phyloP scores from a whole-genome alignment of 768 basidiomycete species.

The Tricholoma saponaceum region DNA sequence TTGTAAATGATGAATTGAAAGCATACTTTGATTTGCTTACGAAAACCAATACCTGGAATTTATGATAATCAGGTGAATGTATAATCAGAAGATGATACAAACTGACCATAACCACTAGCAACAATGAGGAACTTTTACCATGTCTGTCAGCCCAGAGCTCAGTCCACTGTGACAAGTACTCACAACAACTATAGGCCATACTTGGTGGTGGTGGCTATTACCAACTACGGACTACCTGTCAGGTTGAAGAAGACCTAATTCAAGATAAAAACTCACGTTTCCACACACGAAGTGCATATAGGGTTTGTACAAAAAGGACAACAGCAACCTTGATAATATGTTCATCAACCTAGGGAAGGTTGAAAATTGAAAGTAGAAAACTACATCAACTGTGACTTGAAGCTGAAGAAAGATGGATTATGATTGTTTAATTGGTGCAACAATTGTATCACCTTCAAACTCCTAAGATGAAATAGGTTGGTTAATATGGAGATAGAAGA shows the following conservation, averaged over 20 bases:
- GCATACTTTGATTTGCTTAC: constrained; percentile 2
- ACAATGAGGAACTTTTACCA: constrained; percentile 8
- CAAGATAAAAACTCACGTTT: constrained; percentile 18
- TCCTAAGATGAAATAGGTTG: constrained; percentile 7
- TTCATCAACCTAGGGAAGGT: background rate
- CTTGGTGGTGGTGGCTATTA: constrained; percentile 14
- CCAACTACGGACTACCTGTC: constrained; percentile 11
- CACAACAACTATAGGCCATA: constrained; percentile 17
- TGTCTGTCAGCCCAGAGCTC: background rate
- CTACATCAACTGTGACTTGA: constrained; percentile 21
- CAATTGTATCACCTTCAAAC: constrained; percentile 17
- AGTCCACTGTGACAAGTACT: background rate
- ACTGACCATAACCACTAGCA: constrained; percentile 19
- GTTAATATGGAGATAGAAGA: background rate
- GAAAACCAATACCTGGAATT: no score
- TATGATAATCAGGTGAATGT: background rate
- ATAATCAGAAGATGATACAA: background rate
- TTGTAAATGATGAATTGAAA: background rate
- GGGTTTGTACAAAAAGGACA: constrained; percentile 22
- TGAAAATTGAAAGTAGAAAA: background rate
- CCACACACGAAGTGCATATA: constrained; percentile 26
- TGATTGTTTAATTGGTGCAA: background rate
- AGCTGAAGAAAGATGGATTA: constrained; percentile 10
- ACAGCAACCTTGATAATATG: constrained; percentile 17
- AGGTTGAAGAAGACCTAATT: background rate